Base-by-base conservation (phyloP, 805 yeast genomes). In the Yarrowia sp. region DNA sequence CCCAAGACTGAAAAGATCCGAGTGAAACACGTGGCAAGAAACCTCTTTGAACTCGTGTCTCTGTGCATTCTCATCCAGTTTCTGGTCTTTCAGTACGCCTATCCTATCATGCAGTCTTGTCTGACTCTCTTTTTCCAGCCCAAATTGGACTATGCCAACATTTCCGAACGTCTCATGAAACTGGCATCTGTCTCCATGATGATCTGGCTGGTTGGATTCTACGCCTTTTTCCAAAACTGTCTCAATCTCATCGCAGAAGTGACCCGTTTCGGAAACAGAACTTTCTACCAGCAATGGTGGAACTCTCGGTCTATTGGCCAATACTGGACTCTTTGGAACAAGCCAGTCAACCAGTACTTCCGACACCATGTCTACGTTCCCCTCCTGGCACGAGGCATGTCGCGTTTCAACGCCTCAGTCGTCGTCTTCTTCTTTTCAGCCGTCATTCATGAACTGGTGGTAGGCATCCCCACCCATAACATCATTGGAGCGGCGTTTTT, bases 251-350 rank as follows among this genome's bases (percentile, higher is more conserved):
- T 79, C 13, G 84, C 83, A 6, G 84, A 80, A 68, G 57, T 80
- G 32, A 75, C 80, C 43, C 69, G 76, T 15, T 80, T 80, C 66
- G 81, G 78, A 13, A 83, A 80, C 69, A 74, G 83, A 17, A 77
- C 78, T 8, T 80, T 80, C 70, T 80, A 80, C 65, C 76, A 74
- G 36, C 81, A 80, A 66, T 80, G 83, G 84, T 80, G 84, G 84
- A 80, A 80, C 65, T 77, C 82, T 1, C 79, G 80, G n/a, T 76
- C 82, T 15, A 79, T 81, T 11, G 80, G 79, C 17, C 74, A 80
- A 15, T 81, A 79, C 68, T 81, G 84, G 83, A 73, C 77, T 32
- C 72, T 73, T 53, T 80, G 84, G 84, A 80, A 80, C 70, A 74
- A 72, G 66, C 82, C 83, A 1, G 78, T 80, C 43, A 70, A 76